Evolutionary conservation across 306 rosid genomes (phyloP), one percentile per base, ranked within the genome.

Genomic region (Dryas drummondii): DNA sequence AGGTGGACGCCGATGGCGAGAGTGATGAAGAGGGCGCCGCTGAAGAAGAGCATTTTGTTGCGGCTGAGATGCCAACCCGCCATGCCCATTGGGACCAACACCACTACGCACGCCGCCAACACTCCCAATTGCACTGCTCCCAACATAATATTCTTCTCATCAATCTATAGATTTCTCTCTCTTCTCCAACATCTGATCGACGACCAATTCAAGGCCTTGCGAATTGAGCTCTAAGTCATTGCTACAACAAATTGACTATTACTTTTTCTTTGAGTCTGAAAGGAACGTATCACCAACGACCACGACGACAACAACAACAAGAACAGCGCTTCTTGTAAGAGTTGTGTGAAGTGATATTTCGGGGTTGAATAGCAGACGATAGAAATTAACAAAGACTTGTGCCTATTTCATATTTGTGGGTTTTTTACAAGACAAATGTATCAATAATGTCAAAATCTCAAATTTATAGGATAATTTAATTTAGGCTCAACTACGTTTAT

Each of bases 11-110:
- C 97, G 68, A 94, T 87, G 13, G 98, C 98, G 61, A 94, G 98
- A 3, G 97, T 84, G 73, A 94, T 91, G 82, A 94, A 94, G 51
- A 94, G 96, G 41, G 96, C 94, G 5, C 97, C 97, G 77, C 97
- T 82, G 85, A 94, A 94, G 78, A 94, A 94, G 53, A 94, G 93
- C 82, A 91, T 88, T 71, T 94, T 94, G 87, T 94, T 94, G 58
- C 98, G 96, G 81, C 98, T 91, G 72, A 91, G 85, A 71, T 94
- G 98, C 89, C 91, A 94, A 12, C 98, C 97, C 6, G 98, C 98
- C 97, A 94, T 91, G 47, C 85, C 97, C 98, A 94, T 94, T 22
- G 98, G 98, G 37, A 94, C 98, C 76, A 94, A 83, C 17, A 94
- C 82, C 61, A 94, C 98, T 47, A 94, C 86, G 63, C 91, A 90